These are phyloP conservation scores for Ajuga reptans DNA, from an alignment of 305 asterid genomes.

Conservation along the genomic window DNA sequence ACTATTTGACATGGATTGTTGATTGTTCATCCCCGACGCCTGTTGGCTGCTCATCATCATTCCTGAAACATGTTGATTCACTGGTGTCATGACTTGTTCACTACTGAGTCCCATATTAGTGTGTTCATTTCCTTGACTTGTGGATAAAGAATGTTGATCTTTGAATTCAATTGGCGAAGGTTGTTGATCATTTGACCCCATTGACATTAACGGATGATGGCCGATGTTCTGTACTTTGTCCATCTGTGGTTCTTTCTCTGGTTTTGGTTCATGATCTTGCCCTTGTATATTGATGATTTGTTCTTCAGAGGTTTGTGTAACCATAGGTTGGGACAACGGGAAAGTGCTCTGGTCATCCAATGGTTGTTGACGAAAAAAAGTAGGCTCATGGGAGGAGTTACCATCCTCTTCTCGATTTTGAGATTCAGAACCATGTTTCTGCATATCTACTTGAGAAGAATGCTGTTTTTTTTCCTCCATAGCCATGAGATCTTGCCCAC, in stretches of 20 bases:
- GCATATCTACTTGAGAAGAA: slow-evolving; percentile 37
- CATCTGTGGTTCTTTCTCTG: slow-evolving; percentile 36
- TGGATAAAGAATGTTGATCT: slow-evolving; percentile 34
- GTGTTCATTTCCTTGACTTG: slow-evolving; percentile 32
- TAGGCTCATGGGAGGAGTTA: slow-evolving; percentile 31
- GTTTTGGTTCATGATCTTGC: slow-evolving; percentile 27
- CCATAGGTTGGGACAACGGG: slow-evolving; percentile 34
- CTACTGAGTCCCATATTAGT: slow-evolving; percentile 27
- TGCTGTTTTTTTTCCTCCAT: slow-evolving; percentile 42
- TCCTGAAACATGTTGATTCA: slow-evolving; percentile 38
- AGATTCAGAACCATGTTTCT: slow-evolving; percentile 36
- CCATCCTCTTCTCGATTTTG: slow-evolving; percentile 39
- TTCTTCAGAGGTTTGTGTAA: slow-evolving; percentile 35
- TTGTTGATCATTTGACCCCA: slow-evolving; percentile 29
- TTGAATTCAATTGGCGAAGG: slow-evolving; percentile 21
- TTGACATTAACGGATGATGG: slow-evolving; percentile 30
- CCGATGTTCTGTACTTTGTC: slow-evolving; percentile 33
- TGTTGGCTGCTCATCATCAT: slow-evolving; percentile 42
- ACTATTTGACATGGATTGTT: slow-evolving; percentile 32
- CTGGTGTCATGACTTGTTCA: slow-evolving; percentile 33
- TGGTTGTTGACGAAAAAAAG: slow-evolving; percentile 20
- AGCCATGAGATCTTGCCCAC: slow-evolving; percentile 36
- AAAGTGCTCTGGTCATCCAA: slow-evolving; percentile 30
- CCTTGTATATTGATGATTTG: slow-evolving; percentile 29
- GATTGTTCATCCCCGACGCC: slow-evolving; percentile 39